These are phyloP conservation scores for Citrus unshiu DNA, from an alignment of 345 rosid species.

Conservation along the genomic window DNA sequence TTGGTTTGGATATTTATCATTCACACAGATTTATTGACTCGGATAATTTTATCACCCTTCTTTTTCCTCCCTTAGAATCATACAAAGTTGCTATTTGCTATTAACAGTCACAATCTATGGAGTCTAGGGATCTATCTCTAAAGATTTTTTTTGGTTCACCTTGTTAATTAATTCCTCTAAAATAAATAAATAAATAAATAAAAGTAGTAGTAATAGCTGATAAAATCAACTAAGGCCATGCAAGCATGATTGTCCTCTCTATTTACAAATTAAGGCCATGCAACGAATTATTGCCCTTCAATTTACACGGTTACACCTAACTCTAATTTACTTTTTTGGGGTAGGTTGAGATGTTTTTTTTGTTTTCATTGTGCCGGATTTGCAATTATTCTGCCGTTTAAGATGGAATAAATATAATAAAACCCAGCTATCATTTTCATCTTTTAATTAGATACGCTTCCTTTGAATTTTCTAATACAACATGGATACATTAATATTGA, in stretches of 20 bases:
- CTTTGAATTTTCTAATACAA: background rate
- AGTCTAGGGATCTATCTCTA: background rate
- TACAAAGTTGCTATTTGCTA: too few species aligned
- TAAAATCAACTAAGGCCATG: too few species aligned
- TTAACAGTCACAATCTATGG: too few species aligned
- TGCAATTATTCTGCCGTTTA: background rate
- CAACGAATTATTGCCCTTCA: background rate
- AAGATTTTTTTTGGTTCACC: too few species aligned
- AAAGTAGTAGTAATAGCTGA: too few species aligned
- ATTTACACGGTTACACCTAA: background rate
- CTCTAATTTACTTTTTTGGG: background rate
- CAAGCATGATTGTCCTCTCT: background rate
- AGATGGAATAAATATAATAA: background rate
- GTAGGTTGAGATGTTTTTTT: background rate
- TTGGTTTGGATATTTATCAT: background rate
- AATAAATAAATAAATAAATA: too few species aligned
- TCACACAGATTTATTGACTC: background rate
- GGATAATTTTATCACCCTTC: background rate
- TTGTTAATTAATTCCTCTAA: background rate
- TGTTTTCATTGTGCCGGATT: background rate
- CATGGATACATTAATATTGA: too few species aligned
- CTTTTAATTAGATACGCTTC: background rate
- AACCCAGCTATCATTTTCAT: background rate
- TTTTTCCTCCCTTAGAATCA: too few species aligned
- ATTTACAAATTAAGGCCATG: background rate